Conservation (phyloP, 2,329 filamentous ascomycete genomes). For the Penicillium brasilianum region DNA sequence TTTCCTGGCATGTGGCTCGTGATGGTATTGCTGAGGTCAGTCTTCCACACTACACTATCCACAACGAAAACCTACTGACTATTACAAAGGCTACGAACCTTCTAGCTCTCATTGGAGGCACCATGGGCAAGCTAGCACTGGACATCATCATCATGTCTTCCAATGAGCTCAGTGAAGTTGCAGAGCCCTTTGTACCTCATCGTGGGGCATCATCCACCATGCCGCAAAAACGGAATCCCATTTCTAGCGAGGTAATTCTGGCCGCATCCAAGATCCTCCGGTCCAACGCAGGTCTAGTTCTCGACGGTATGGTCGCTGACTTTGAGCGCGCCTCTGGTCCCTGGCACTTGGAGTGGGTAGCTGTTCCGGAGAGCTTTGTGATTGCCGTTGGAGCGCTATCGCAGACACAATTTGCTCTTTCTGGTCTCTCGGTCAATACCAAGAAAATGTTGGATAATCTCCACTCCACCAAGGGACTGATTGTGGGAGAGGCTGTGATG, state of each 20-base stretch:
- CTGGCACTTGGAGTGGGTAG: constrained; percentile 65
- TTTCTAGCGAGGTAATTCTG: constrained; percentile 62
- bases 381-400: constrained; percentile 58
- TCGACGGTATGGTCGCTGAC: constrained; percentile 63
- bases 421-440: constrained; percentile 57
- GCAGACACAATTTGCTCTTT: constrained; percentile 60
- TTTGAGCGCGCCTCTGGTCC: constrained; percentile 64
- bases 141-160: constrained; percentile 64
- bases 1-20: constrained; percentile 63
- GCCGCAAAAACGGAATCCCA: constrained; percentile 65
- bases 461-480: constrained; percentile 57
- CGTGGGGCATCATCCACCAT: constrained; percentile 62
- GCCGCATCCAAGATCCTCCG: constrained; percentile 60
- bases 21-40: constrained; percentile 59
- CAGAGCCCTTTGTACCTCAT: constrained; percentile 61
- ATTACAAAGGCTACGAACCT: constrained; percentile 46
- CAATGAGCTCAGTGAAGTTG: constrained; percentile 60
- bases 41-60: background rate
- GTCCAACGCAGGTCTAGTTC: constrained; percentile 57
- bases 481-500: constrained; percentile 66
- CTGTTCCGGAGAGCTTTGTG: constrained; percentile 60
- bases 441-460: constrained; percentile 58
- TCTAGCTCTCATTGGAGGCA: constrained; percentile 59
- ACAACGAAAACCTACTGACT: background rate
- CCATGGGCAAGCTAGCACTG: constrained; percentile 60